phyloP scores from a whole-genome alignment of 768 basidiomycete genomes.

The Mycena kentingensis region DNA sequence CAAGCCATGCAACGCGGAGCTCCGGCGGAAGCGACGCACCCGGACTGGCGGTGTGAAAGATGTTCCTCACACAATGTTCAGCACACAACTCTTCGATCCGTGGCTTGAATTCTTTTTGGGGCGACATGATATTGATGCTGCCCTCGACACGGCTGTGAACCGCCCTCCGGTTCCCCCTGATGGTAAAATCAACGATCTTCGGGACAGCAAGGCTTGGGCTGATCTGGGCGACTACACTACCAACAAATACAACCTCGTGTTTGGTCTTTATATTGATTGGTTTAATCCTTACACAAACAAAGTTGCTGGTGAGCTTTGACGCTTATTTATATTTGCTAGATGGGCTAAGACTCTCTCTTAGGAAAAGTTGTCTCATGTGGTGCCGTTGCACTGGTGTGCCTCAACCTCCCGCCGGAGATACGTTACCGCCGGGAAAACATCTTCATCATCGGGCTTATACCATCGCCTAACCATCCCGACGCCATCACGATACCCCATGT shows the following conservation, averaged over 20 bases:
- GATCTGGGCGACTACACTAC: not conserved
- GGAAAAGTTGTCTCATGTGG: too few species aligned
- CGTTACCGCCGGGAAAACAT: constrained; percentile 29
- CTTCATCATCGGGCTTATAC: constrained; percentile 30
- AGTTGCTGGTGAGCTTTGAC: constrained; percentile 22
- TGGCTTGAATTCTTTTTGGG: constrained; percentile 11
- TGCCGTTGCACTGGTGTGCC: too few species aligned
- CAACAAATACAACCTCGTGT: constrained; percentile 19
- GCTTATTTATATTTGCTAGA: constrained; percentile 10
- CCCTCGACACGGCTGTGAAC: too few species aligned
- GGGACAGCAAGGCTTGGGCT: constrained; percentile 21
- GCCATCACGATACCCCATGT: constrained; percentile 10
- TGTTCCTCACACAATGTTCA: not conserved
- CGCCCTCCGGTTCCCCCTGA: too few species aligned
- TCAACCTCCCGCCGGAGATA: too few species aligned
- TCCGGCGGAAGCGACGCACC: not conserved
- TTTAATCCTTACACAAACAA: constrained; percentile 29
- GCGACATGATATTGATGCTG: too few species aligned
- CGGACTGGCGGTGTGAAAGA: not conserved
- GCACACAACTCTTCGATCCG: constrained; percentile 4
- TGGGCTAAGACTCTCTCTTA: constrained; percentile 32
- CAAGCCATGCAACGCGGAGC: not conserved
- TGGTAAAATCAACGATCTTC: too few species aligned
- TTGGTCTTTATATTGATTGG: constrained; percentile 29
- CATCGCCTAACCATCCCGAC: constrained; percentile 28